phyloP scores from a whole-genome alignment of 192 early-diverging fungal genomes.

The Jimgerdemannia lactiflua region DNA sequence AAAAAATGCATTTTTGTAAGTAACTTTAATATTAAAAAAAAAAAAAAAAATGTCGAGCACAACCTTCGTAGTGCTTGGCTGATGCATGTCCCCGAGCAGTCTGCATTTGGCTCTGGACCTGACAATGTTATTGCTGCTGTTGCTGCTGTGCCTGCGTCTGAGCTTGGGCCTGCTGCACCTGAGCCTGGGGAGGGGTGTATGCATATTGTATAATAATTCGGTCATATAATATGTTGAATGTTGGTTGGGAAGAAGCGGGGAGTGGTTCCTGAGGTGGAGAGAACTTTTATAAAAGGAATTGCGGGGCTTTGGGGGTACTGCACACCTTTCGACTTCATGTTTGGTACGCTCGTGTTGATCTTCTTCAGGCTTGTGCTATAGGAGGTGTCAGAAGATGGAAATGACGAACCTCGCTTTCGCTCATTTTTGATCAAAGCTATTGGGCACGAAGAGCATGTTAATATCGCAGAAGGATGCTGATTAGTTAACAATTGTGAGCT shows the following conservation, averaged over 20 bases:
- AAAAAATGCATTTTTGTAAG: too few relatives aligned
- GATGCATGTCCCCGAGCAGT: neutral
- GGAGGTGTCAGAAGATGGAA: neutral
- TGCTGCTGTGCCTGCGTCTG: slow-evolving; percentile 6
- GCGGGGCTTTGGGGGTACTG: too few relatives aligned
- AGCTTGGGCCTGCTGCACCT: slow-evolving; percentile 2
- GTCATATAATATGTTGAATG: slow-evolving; percentile 11
- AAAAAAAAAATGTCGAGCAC: slow-evolving; percentile 10
- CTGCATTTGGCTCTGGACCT: slow-evolving; percentile 4
- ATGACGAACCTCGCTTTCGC: neutral
- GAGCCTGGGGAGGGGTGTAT: slow-evolving; percentile 5
- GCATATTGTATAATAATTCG: slow-evolving; percentile 19
- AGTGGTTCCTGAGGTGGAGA: too few relatives aligned
- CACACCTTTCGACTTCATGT: neutral
- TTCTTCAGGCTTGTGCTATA: neutral
- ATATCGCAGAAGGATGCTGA: neutral
- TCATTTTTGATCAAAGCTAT: neutral
- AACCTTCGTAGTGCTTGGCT: neutral
- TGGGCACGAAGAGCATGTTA: neutral
- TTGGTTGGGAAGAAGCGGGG: slow-evolving; percentile 11
- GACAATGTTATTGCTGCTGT: slow-evolving; percentile 14
- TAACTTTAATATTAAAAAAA: too few relatives aligned
- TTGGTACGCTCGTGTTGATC: neutral
- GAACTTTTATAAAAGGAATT: neutral
- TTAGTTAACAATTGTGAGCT: neutral